A percentile compares a stretch with the other conserved stretches of the same genome.
phyloP scores from a whole-genome alignment of 805 yeast genomes.

The Lachancea sp. region DNA sequence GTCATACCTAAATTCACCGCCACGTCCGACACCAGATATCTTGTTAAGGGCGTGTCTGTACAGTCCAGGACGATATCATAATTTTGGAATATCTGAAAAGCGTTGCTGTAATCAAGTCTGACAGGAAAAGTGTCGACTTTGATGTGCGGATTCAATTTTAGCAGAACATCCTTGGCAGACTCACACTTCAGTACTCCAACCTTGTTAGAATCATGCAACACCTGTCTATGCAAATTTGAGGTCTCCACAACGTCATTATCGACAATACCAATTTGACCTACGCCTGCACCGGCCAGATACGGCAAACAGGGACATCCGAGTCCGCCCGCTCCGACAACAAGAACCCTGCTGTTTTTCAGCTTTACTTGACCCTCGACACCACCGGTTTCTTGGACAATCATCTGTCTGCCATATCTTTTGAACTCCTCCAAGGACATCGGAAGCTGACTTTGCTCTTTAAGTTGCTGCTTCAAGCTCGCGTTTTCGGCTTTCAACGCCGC shows the following conservation, averaged over 20 bases:
- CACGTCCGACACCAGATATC: constrained; percentile 83
- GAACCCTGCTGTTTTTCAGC: constrained; percentile 50
- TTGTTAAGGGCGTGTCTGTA: constrained; percentile 84
- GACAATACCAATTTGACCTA: constrained; percentile 77
- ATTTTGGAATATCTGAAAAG: constrained; percentile 50
- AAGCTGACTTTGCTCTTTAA: constrained; percentile 5
- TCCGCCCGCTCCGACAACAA: constrained; percentile 96
- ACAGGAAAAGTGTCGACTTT: constrained; percentile 45
- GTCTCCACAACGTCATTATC: constrained; percentile 81
- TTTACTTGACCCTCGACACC: constrained; percentile 43
- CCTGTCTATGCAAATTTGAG: constrained; percentile 86
- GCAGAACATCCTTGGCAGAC: constrained; percentile 58
- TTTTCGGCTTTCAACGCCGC: constrained; percentile 26
- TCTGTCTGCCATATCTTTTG: constrained; percentile 84
- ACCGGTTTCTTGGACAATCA: constrained; percentile 83
- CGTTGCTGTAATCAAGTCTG: constrained; percentile 49
- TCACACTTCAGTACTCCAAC: constrained; percentile 72
- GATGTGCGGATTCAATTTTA: constrained; percentile 63
- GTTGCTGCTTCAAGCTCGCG: constrained; percentile 16
- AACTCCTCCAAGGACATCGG: constrained; percentile 57
- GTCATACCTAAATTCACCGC: constrained; percentile 64
- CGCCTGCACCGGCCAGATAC: constrained; percentile 82
- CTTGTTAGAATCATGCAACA: constrained; percentile 59
- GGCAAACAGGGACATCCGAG: constrained; percentile 87
- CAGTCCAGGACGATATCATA: constrained; percentile 86